These are phyloP conservation scores for Baorangia bicolor DNA, from an alignment of 768 basidiomycete genomes.

Conservation along the genomic window DNA sequence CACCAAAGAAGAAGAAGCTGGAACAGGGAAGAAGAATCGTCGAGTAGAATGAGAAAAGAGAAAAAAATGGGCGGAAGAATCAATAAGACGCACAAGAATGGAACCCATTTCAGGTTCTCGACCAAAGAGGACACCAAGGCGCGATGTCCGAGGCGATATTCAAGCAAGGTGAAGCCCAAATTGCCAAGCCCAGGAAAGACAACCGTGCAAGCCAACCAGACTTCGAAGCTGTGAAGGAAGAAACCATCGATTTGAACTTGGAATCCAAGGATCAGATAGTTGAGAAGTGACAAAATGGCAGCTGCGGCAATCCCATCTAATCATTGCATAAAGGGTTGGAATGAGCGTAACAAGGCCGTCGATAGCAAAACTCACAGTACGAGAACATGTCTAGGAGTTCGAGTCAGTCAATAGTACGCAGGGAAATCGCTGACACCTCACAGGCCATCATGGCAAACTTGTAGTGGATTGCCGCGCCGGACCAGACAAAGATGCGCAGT, in stretches of 20 bases:
- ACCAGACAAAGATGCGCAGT: constrained; percentile 76
- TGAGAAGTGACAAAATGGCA: constrained; percentile 64
- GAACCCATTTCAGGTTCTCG: constrained; percentile 32
- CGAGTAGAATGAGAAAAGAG: not conserved
- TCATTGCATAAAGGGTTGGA: not conserved
- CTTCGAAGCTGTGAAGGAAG: constrained; percentile 78
- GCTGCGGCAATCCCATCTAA: constrained; percentile 62
- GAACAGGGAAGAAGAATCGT: not conserved
- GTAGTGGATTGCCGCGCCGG: constrained; percentile 73
- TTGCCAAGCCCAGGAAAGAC: constrained; percentile 77
- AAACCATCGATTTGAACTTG: constrained; percentile 67
- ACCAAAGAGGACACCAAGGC: constrained; percentile 19
- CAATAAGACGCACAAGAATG: constrained; percentile 35
- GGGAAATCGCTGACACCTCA: constrained; percentile 18
- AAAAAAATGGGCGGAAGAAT: not conserved
- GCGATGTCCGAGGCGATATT: constrained; percentile 64
- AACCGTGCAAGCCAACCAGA: constrained; percentile 74
- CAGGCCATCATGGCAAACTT: constrained; percentile 66
- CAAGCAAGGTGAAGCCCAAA: constrained; percentile 69
- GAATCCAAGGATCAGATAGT: constrained; percentile 77
- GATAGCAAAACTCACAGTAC: constrained; percentile 38
- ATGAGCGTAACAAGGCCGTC: not conserved
- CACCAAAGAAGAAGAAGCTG: constrained; percentile 54
- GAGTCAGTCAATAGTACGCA: not conserved
- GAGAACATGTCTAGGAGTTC: constrained; percentile 45